phyloP scores from a whole-genome alignment of 768 basidiomycete species.

The Clavaria fumosa region DNA sequence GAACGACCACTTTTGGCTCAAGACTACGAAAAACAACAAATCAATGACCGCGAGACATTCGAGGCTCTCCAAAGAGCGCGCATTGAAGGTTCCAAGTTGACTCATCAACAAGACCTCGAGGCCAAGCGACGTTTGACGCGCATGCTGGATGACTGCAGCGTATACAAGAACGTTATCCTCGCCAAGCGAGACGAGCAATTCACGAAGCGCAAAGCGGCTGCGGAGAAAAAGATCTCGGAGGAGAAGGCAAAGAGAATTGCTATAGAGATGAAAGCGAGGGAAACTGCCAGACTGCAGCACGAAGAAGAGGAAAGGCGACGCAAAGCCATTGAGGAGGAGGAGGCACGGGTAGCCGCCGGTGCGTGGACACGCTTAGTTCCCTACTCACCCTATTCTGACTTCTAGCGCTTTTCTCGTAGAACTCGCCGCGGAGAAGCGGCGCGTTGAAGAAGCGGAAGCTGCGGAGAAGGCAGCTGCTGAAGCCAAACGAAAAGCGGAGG shows the following conservation, averaged over 20 bases:
- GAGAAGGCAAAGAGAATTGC: slow-evolving; percentile 66
- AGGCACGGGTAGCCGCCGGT: slow-evolving; percentile 37
- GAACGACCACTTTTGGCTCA: slow-evolving; percentile 72
- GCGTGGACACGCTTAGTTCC: slow-evolving; percentile 10
- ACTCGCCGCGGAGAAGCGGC: slow-evolving; percentile 39
- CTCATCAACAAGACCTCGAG: slow-evolving; percentile 51
- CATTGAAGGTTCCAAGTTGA: slow-evolving; percentile 34
- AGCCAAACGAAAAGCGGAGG: slow-evolving; percentile 43
- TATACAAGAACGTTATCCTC: slow-evolving; percentile 36
- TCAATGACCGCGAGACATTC: slow-evolving; percentile 55
- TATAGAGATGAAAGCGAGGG: slow-evolving; percentile 39
- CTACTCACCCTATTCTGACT: neutral
- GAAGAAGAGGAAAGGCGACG: slow-evolving; percentile 26
- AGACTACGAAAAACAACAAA: slow-evolving; percentile 82
- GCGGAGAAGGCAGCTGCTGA: slow-evolving; percentile 27
- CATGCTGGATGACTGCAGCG: slow-evolving; percentile 56
- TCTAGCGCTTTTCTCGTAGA: slow-evolving; percentile 20
- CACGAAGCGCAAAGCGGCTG: slow-evolving; percentile 37
- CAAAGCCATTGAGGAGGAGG: slow-evolving; percentile 40
- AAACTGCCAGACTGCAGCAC: slow-evolving; percentile 33
- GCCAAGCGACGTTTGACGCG: slow-evolving; percentile 62
- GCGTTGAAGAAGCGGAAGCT: slow-evolving; percentile 34
- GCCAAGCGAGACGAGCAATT: slow-evolving; percentile 51
- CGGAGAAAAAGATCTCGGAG: slow-evolving; percentile 58
- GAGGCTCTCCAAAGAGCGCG: slow-evolving; percentile 42